Evolutionary conservation across 2,329 filamentous ascomycete genomes (phyloP).

Genomic region (Diaporthe sp.): DNA sequence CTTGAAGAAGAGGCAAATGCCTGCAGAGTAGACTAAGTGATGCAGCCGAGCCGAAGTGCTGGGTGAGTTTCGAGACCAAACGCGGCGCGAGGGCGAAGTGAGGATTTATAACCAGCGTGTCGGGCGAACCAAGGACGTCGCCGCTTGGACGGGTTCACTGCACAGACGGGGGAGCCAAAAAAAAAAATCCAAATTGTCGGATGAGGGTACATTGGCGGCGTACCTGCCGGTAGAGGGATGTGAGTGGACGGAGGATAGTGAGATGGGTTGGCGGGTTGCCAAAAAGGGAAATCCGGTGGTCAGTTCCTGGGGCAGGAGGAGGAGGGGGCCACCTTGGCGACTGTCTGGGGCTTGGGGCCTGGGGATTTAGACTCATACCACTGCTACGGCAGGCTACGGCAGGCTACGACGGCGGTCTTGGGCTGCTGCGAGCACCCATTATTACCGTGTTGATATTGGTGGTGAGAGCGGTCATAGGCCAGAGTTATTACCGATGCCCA

Average conservation of each 20-base stretch:
- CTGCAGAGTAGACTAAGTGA: not conserved
- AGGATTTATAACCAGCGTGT: conserved; percentile 27
- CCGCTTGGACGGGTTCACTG: conserved; percentile 21
- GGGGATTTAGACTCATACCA: conserved; percentile 4
- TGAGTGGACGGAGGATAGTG: conserved; percentile 1
- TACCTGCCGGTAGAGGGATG: not conserved
- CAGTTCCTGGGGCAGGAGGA: not conserved
- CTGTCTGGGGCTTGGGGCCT: not conserved
- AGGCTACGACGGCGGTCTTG: not conserved
- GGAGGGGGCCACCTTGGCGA: conserved; percentile 2
- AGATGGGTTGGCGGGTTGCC: conserved; percentile 5
- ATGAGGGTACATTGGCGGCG: conserved; percentile 9
- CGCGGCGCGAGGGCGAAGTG: conserved; percentile 17
- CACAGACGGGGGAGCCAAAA: not conserved
- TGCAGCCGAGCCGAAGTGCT: conserved; percentile 22
- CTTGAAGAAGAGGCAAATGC: not conserved
- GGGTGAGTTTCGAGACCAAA: not conserved
- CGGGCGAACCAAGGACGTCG: not conserved
- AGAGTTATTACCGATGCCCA: conserved; percentile 14
- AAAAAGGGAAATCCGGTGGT: not conserved
- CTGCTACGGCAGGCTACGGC: not conserved
- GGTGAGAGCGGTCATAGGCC: not conserved
- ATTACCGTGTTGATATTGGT: conserved; percentile 4
- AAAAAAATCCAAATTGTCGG: conserved; percentile 25
- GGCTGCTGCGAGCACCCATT: not conserved